Evolutionary conservation across 768 basidiomycete genomes (phyloP).

Genomic region (Hortiboletus campestris): DNA sequence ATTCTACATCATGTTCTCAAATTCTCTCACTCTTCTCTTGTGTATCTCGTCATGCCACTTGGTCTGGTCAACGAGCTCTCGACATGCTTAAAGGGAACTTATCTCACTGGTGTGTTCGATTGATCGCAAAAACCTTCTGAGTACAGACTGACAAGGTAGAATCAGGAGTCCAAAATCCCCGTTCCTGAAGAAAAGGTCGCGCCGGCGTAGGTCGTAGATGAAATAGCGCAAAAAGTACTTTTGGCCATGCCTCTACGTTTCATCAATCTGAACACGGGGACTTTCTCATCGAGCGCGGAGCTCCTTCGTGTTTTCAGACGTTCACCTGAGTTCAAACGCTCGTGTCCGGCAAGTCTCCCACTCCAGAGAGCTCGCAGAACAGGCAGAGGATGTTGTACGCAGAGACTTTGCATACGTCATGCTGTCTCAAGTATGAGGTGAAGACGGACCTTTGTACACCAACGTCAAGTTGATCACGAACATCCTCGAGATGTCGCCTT

Average conservation of each 20-base stretch:
- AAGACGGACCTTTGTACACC: slow-evolving; percentile 25
- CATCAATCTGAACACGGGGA: slow-evolving; percentile 20
- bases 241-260: slow-evolving; percentile 24
- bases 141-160: neutral
- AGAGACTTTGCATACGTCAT: slow-evolving; percentile 27
- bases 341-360: slow-evolving; percentile 4
- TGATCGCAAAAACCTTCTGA: neutral
- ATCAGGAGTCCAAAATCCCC: neutral
- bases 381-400: slow-evolving; percentile 13
- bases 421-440: slow-evolving; percentile 30
- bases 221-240: slow-evolving; percentile 15
- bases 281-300: slow-evolving; percentile 18
- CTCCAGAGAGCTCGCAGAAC: slow-evolving; percentile 11
- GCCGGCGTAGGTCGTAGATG: slow-evolving; percentile 17
- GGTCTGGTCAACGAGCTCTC: neutral
- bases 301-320: slow-evolving; percentile 17
- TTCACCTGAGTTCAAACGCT: slow-evolving; percentile 14
- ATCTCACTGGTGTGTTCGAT: slow-evolving; percentile 1
- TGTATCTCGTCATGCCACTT: slow-evolving; percentile 10
- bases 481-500: slow-evolving; percentile 18
- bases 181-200: slow-evolving; percentile 3
- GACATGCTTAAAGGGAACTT: neutral
- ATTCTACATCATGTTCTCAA: neutral
- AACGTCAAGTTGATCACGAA: slow-evolving; percentile 11
- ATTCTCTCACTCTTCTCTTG: slow-evolving; percentile 3